Base-by-base conservation (phyloP, 306 rosid genomes). In the Inga leiocalycina region DNA sequence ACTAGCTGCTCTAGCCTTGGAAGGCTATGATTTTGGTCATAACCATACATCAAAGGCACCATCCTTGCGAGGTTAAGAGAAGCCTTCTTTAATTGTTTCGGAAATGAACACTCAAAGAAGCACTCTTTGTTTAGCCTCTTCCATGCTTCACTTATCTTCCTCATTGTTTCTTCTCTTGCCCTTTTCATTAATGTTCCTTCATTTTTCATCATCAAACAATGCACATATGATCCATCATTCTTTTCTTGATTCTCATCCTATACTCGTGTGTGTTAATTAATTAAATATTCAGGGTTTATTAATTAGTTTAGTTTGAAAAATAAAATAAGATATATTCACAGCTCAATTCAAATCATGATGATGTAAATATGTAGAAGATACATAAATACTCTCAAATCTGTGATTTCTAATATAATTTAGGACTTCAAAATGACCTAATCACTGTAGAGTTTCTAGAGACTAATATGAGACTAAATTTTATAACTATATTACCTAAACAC, bases 241-340 rank as follows among this genome's bases (percentile, higher is more conserved):
- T 93, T 89, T 11, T 87, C 54, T 77, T 88, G 92, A 56, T 91
- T 78, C 80, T 91, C 92, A 49, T 91, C 89, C 90, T 90, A 30
- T 27, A 49, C 30, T 46, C 17, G 15, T 48, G 0, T 14, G 15
- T 46, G 3, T 46, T 3, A 27, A 27, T 27, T 27, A 27, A 27
- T 27, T 27, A 46, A 11, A 46, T 46, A 46, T 11, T 1, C 4
- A 44, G 48, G 12, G 13, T 44, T 44, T 44, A 44, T 44, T 44
- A 44, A 39, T 39, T 5, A 39, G 48, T 44, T 44, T 44, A 8
- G 48, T 9, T 44, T 44, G 13, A 9, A 10, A 44, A 44, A 44
- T 44, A 44, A 10, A 44, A 44, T 44, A 44, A 44, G 11, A 44
- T 10, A 44, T 8, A 44, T 9, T 44, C 48, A 2, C 48, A 44